Base-by-base conservation (phyloP, 2,329 filamentous ascomycete genomes). In the Passalora sequoiae region DNA sequence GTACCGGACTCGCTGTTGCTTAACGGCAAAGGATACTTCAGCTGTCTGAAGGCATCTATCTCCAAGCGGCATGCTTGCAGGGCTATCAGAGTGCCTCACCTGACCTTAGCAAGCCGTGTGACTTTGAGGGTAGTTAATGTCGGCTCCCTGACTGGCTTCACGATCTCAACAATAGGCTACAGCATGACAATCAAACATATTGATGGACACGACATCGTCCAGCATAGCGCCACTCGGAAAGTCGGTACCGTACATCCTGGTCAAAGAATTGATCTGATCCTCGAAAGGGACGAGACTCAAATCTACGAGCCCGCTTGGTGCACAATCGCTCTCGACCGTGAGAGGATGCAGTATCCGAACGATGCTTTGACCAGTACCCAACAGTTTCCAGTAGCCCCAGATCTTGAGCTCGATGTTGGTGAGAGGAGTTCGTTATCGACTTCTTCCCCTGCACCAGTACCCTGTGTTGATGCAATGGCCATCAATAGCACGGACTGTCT, bases 1-100 rank as follows among this genome's bases (percentile, higher is more conserved):
- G 67, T 69, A 4, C 71, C 72, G 2, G 69, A 72, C 40, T 73
- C 70, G 0, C 44, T 75, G 1, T 49, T 75, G 0, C 54, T 75
- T 16, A 74, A 75, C 46, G 72, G 71, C 15, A 53, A 53, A 6
- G 72, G 72, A 2, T 50, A 53, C 7, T 75, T 73, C 40, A 54
- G 69, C 16, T 75, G 72, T 50, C 65, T 66, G 0, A 69, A 64
- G 64, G 68, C 69, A 10, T 61, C 68, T 1, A 64, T 66, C 29
- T 66, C 67, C 12, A 57, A 63, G 6, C 69, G 69, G 2, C 48
- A 74, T 2, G 63, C 74, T 41, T 75, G 72, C 46, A 44, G 58
- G 3, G 51, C 55, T 10, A 12, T n/a, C n/a, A 24, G n/a, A 3
- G 5, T 39, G 17, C 37, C 46, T n/a, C 38, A 42, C 24, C 15